phyloP scores from a whole-genome alignment of 352 stramenopile species.

The Albugo laibachii region DNA sequence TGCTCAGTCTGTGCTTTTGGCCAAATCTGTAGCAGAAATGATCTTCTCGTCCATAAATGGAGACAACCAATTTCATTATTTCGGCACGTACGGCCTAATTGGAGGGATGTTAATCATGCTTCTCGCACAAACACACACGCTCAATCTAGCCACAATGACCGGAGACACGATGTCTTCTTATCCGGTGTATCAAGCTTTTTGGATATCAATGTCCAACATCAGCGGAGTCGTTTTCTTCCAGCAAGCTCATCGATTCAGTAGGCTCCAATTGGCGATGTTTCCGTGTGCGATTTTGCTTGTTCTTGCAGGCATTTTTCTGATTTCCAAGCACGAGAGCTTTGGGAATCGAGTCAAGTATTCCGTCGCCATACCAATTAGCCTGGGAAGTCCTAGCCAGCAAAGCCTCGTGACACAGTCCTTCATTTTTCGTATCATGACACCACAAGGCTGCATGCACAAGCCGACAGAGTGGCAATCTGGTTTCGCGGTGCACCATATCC shows the following conservation, averaged over 20 bases:
- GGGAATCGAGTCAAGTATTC: constrained; percentile 79
- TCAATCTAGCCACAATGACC: constrained; percentile 72
- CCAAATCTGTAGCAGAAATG: constrained; percentile 74
- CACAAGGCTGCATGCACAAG: constrained; percentile 17
- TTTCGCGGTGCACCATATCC: background rate
- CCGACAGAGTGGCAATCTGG: background rate
- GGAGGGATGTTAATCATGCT: constrained; percentile 51
- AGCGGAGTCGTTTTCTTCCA: constrained; percentile 77
- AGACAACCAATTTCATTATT: constrained; percentile 76
- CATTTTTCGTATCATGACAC: constrained; percentile 66
- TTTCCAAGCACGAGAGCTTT: constrained; percentile 79
- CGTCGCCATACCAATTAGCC: constrained; percentile 70
- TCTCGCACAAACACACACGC: constrained; percentile 65
- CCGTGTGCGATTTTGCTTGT: constrained; percentile 44
- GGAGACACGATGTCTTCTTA: constrained; percentile 75
- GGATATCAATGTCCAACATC: constrained; percentile 79
- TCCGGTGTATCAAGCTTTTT: constrained; percentile 76
- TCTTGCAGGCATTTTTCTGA: constrained; percentile 46
- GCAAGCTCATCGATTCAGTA: constrained; percentile 63
- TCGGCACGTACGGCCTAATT: constrained; percentile 63
- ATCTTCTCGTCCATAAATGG: constrained; percentile 62
- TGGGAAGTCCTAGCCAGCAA: constrained; percentile 65
- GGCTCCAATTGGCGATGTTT: constrained; percentile 70
- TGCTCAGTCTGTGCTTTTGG: constrained; percentile 62
- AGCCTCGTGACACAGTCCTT: constrained; percentile 79